Base-by-base conservation (phyloP, 192 early-diverging fungal species). In the Linderina pennispora region DNA sequence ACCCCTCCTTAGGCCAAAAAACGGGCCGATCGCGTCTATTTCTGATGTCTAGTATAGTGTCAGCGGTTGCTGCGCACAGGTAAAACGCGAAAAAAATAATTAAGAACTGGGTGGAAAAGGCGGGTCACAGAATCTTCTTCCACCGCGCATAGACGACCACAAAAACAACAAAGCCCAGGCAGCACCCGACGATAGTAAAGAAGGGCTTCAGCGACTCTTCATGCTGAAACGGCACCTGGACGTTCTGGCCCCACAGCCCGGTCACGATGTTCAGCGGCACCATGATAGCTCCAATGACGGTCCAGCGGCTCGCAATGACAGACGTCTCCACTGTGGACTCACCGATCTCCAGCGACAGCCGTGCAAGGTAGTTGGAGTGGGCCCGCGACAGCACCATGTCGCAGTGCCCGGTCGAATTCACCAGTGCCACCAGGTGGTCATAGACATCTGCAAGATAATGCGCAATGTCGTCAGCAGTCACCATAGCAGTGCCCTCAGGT, bases 211-310 rank as follows among this genome's bases (percentile, higher is more conserved):
- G 25, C 16, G 47, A 44, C 15, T 55, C 50, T 11, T 44, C 32
- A 15, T 63, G 55, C 31, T 58, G 48, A 18, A 62, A 58, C 0
- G 69, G 69, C 4, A 76, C 74, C 20, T 53, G 49, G 15, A 75
- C 72, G 36, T 78, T 76, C 71, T 77, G 77, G 33, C 80, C 80
- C 61, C 64, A 81, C 10, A 83, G 52, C 17, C 89, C 90, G 6
- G 91, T 88, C 8, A 97, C 78, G 17, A 97, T 50, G 43, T 91
- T 93, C 38, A 96, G 69, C 1, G 95, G 95, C 18, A 98, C 76
- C 8, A 98, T 55, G 37, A 98, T 89, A 42, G 78, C 81, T 6
- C 87, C 92, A 16, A 96, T 56, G 25, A 88, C 86, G 0, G 91
- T 95, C 66, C 94, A 80, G 28, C 80, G 77, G 45, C 84, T 84